Percentiles rank a stretch among this genome's conserved stretches.
Conservation (phyloP, 345 rosid genomes). For the Orychophragmus violaceus region DNA sequence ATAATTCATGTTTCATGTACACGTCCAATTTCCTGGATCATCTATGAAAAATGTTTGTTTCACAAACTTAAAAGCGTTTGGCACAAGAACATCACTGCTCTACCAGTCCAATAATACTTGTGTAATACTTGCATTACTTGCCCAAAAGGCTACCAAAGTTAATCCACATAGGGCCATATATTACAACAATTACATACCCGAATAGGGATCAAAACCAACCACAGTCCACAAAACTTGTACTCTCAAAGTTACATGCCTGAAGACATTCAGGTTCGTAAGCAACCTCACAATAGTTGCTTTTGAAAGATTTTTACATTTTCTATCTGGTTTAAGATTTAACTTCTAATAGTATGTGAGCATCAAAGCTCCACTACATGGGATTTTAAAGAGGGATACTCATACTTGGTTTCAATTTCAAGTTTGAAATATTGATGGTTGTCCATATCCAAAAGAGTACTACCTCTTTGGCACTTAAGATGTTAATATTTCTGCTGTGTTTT, state of each 20-base stretch:
- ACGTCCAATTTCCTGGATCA: too few relatives aligned
- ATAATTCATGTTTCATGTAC: neutral
- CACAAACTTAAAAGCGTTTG: too few relatives aligned
- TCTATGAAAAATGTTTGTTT: too few relatives aligned
- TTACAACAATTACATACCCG: too few relatives aligned
- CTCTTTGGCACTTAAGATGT: neutral
- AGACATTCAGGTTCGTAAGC: conserved; percentile 51
- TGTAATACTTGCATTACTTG: too few relatives aligned
- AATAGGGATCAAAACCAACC: too few relatives aligned
- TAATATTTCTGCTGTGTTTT: conserved; percentile 9
- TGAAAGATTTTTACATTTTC: neutral
- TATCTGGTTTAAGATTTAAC: neutral
- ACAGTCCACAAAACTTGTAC: conserved; percentile 36
- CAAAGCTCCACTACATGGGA: neutral
- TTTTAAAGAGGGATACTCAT: neutral
- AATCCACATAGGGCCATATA: too few relatives aligned
- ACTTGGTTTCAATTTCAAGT: too few relatives aligned
- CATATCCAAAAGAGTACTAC: conserved; percentile 2
- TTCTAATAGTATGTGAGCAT: conserved; percentile 7
- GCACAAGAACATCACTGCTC: too few relatives aligned
- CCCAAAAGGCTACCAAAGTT: too few relatives aligned
- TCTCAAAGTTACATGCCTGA: conserved; percentile 39
- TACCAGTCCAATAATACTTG: too few relatives aligned
- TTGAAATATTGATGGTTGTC: conserved; percentile 15
- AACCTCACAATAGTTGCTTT: conserved; percentile 13